Conservation (phyloP, 202 grass and related monocot species). For the Carex arenaria region DNA sequence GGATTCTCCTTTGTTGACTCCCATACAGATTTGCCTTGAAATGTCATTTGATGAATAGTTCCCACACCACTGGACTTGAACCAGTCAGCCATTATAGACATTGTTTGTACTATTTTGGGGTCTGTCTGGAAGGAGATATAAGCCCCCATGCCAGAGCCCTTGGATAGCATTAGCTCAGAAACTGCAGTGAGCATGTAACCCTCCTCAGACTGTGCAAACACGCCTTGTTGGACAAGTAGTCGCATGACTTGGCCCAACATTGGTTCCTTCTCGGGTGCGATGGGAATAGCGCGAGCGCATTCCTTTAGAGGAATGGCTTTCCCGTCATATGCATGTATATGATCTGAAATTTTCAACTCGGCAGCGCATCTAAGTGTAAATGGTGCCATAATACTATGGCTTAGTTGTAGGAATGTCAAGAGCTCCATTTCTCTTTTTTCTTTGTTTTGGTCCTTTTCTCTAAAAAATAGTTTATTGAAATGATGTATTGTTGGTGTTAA, state of each 20-base stretch:
- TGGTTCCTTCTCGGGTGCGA: neutral
- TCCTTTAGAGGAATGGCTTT: neutral
- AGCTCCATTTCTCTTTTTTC: neutral
- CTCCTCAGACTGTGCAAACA: neutral
- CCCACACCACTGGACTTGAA: neutral
- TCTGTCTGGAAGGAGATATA: neutral
- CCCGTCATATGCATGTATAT: neutral
- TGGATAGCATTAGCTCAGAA: neutral
- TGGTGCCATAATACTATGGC: neutral
- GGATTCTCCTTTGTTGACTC: neutral
- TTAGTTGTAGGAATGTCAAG: neutral
- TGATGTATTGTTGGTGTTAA: neutral
- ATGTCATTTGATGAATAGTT: neutral
- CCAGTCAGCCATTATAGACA: neutral
- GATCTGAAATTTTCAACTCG: neutral
- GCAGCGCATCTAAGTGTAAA: neutral
- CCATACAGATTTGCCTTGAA: neutral
- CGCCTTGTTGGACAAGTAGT: neutral
- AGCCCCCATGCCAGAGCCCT: neutral
- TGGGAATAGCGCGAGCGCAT: neutral
- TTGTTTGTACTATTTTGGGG: neutral
- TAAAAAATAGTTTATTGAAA: neutral
- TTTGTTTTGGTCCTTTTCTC: neutral
- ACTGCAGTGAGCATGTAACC: slow-evolving; percentile 11
- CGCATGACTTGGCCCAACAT: neutral